Conservation (phyloP, 1,284 basidiomycete species). For the Malassezia psittaci region DNA sequence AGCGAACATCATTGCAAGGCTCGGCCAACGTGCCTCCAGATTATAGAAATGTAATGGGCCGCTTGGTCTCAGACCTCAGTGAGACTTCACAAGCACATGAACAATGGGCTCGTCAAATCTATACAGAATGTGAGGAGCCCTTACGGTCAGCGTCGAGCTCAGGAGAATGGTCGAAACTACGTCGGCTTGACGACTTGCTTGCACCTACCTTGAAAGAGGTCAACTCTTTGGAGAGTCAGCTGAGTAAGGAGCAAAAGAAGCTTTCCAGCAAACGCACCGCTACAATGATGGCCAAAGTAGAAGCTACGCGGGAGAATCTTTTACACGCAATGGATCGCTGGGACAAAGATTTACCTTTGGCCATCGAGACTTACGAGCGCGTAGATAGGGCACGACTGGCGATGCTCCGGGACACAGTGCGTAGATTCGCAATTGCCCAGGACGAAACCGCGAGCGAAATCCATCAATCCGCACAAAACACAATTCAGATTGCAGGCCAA, state of each 20-base stretch:
- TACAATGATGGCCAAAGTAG: constrained; percentile 24
- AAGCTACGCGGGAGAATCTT: constrained; percentile 31
- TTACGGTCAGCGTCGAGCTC: constrained; percentile 34
- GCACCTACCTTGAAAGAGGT: constrained; percentile 34
- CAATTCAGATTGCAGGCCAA: constrained; percentile 30
- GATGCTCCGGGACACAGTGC: constrained; percentile 35
- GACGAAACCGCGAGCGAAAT: constrained; percentile 31
- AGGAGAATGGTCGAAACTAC: constrained; percentile 34
- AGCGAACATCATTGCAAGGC: constrained; percentile 45
- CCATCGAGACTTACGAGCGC: constrained; percentile 36
- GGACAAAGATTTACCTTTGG: constrained; percentile 32
- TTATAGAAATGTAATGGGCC: constrained; percentile 41
- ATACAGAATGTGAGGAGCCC: constrained; percentile 42
- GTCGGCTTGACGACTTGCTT: constrained; percentile 36
- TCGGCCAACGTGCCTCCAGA: constrained; percentile 33
- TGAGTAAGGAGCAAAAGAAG: constrained; percentile 40
- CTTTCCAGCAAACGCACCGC: constrained; percentile 33
- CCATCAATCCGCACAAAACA: constrained; percentile 26
- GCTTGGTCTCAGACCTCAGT: constrained; percentile 38
- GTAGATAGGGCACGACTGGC: constrained; percentile 37
- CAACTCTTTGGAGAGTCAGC: constrained; percentile 37
- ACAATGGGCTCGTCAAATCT: constrained; percentile 37
- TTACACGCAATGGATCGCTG: constrained; percentile 28
- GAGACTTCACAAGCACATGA: constrained; percentile 37
- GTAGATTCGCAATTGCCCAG: constrained; percentile 35